These are phyloP conservation scores for Colletotrichum noveboracense DNA, from an alignment of 2,329 filamentous ascomycete species.

Conservation along the genomic window DNA sequence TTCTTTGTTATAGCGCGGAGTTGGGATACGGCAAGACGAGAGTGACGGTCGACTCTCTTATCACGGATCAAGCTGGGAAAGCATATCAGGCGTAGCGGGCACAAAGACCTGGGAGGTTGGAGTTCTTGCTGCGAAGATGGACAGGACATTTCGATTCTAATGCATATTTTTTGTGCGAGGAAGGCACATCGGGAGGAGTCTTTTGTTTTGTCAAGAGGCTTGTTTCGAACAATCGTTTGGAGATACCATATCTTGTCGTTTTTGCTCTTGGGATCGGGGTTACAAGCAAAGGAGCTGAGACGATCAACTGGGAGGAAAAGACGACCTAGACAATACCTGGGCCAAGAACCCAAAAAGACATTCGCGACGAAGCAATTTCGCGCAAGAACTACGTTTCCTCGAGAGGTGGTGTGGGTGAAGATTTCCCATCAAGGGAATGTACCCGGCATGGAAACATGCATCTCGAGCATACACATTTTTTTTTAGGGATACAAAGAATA, in stretches of 20 bases:
- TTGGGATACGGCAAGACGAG: slow-evolving; percentile 8
- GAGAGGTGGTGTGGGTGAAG: not conserved
- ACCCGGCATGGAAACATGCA: not conserved
- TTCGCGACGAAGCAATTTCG: not conserved
- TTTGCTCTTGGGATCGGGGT: not conserved
- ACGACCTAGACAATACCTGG: slow-evolving; percentile 22
- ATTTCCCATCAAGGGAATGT: not conserved
- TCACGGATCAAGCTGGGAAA: not conserved
- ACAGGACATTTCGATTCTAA: slow-evolving; percentile 3
- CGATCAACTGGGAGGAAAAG: not conserved
- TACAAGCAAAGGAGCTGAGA: not conserved
- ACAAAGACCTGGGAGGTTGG: slow-evolving; percentile 10
- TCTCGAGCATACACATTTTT: not conserved
- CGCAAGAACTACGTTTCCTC: not conserved
- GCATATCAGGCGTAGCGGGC: slow-evolving; percentile 14
- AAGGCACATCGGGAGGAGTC: not conserved
- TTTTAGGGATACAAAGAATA: not conserved
- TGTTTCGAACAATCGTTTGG: slow-evolving; percentile 6
- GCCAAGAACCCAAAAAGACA: slow-evolving; percentile 6
- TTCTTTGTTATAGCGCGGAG: slow-evolving; percentile 21
- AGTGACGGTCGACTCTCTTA: not conserved
- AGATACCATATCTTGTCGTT: slow-evolving; percentile 3
- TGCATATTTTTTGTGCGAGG: slow-evolving; percentile 4
- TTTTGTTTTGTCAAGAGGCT: not conserved
- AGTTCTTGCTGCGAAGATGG: slow-evolving; percentile 7